Conservation (phyloP, 202 grass and related monocot genomes). For the Panicum virgatum region DNA sequence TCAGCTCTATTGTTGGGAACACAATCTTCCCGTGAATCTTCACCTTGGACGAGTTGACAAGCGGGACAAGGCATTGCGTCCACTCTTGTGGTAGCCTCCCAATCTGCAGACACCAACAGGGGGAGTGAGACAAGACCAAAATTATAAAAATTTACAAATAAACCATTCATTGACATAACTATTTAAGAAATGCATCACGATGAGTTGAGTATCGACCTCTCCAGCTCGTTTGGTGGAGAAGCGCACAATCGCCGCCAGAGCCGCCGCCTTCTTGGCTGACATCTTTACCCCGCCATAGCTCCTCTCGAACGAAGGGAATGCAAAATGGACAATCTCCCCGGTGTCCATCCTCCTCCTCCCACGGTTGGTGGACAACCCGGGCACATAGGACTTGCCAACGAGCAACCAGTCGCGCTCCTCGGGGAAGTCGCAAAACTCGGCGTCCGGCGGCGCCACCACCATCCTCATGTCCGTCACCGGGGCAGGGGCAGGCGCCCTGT, state of each 20-base stretch:
- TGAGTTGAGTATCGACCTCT: slow-evolving; percentile 50
- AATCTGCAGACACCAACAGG: slow-evolving; percentile 45
- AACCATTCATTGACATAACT: not conserved
- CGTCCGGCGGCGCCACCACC: slow-evolving; percentile 50
- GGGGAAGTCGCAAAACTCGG: slow-evolving; percentile 68
- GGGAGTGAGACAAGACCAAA: not conserved
- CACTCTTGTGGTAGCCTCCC: slow-evolving; percentile 73
- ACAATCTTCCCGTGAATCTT: slow-evolving; percentile 66
- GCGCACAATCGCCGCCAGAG: slow-evolving; percentile 68
- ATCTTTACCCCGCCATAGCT: slow-evolving; percentile 36
- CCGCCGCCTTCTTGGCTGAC: slow-evolving; percentile 45
- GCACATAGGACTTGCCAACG: slow-evolving; percentile 61
- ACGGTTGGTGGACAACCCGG: slow-evolving; percentile 70
- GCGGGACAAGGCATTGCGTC: slow-evolving; percentile 69
- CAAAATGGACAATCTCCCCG: slow-evolving; percentile 78
- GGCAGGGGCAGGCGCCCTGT: slow-evolving; percentile 20
- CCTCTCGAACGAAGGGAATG: slow-evolving; percentile 60
- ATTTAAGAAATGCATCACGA: not conserved
- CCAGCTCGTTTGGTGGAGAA: slow-evolving; percentile 84
- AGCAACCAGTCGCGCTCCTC: slow-evolving; percentile 77
- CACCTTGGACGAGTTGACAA: slow-evolving; percentile 83
- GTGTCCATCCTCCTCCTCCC: slow-evolving; percentile 59
- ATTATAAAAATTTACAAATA: not conserved
- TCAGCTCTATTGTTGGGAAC: slow-evolving; percentile 49
- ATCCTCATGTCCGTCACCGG: slow-evolving; percentile 45